Percentiles rank a stretch among this genome's conserved stretches.
These are phyloP conservation scores for Byssoonygena ceratinophila DNA, from an alignment of 2,329 filamentous ascomycete genomes.

Conservation along the genomic window DNA sequence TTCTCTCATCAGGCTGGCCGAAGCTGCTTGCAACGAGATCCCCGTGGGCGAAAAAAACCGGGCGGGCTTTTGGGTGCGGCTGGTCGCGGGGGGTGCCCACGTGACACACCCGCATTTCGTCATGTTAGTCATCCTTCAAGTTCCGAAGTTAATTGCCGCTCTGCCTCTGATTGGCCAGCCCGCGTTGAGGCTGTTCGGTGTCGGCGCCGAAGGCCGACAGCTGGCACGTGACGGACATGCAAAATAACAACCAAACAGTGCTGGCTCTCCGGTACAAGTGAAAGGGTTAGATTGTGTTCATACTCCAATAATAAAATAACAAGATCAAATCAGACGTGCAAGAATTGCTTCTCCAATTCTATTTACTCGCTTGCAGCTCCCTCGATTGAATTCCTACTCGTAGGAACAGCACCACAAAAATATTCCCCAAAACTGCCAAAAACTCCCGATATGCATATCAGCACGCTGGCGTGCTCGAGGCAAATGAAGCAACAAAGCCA, in stretches of 20 bases:
- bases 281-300: not conserved
- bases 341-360: not conserved
- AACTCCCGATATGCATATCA: constrained; percentile 4
- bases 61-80: constrained; percentile 1
- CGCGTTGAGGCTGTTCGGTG: not conserved
- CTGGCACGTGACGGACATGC: not conserved
- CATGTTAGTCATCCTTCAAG: constrained; percentile 2
- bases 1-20: not conserved
- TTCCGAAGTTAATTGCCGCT: not conserved
- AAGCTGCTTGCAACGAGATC: not conserved
- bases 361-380: not conserved
- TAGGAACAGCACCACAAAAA: not conserved
- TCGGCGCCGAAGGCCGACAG: constrained; percentile 4
- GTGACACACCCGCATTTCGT: constrained; percentile 1
- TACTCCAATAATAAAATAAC: not conserved
- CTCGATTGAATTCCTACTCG: not conserved
- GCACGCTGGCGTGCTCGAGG: not conserved
- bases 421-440: not conserved
- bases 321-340: not conserved
- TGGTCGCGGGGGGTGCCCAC: constrained; percentile 6
- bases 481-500: not conserved
- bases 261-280: too few species aligned
- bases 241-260: too few species aligned
- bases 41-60: too few species aligned
- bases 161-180: not conserved